Evolutionary conservation across 495 filamentous ascomycete genomes (phyloP).

Genomic region (Podospora bellae-mahoneyi): DNA sequence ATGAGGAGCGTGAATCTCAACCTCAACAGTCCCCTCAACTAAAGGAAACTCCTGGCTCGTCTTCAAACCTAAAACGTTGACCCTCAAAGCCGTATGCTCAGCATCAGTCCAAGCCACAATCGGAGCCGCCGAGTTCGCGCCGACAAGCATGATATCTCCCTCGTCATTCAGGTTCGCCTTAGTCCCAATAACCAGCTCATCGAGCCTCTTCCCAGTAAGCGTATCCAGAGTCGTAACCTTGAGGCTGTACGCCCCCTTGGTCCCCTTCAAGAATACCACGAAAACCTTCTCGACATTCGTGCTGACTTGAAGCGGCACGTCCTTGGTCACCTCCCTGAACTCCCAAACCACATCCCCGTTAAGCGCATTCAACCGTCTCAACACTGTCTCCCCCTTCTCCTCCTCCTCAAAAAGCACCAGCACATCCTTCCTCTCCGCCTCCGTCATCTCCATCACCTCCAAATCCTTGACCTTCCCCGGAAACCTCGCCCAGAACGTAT

Average conservation of each 20-base stretch:
- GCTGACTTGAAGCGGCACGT: conserved; percentile 74
- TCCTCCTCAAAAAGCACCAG: conserved; percentile 63
- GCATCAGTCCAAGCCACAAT: conserved; percentile 81
- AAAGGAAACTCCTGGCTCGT: conserved; percentile 50
- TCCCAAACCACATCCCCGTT: conserved; percentile 79
- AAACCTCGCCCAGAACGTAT: conserved; percentile 67
- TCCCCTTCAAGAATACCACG: conserved; percentile 71
- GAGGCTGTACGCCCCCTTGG: conserved; percentile 63
- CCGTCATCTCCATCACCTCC: conserved; percentile 72
- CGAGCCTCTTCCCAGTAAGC: conserved; percentile 61
- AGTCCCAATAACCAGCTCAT: conserved; percentile 63
- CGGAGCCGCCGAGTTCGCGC: conserved; percentile 76
- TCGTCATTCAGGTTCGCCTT: conserved; percentile 66
- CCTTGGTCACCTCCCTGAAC: conserved; percentile 61
- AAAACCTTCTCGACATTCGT: conserved; percentile 70
- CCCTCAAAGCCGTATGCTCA: conserved; percentile 60
- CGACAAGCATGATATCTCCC: conserved; percentile 73
- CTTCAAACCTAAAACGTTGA: conserved; percentile 80
- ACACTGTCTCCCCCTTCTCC: conserved; percentile 45
- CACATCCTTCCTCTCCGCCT: conserved; percentile 62
- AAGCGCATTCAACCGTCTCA: conserved; percentile 67
- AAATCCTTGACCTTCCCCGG: conserved; percentile 65
- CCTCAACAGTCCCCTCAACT: conserved; percentile 58
- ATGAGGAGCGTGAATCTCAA: conserved; percentile 71
- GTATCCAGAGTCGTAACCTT: conserved; percentile 70